Evolutionary conservation across 2,329 filamentous ascomycete genomes (phyloP), one percentile per base, ranked within the genome.

Genomic region (Dactylellina drechsleri): DNA sequence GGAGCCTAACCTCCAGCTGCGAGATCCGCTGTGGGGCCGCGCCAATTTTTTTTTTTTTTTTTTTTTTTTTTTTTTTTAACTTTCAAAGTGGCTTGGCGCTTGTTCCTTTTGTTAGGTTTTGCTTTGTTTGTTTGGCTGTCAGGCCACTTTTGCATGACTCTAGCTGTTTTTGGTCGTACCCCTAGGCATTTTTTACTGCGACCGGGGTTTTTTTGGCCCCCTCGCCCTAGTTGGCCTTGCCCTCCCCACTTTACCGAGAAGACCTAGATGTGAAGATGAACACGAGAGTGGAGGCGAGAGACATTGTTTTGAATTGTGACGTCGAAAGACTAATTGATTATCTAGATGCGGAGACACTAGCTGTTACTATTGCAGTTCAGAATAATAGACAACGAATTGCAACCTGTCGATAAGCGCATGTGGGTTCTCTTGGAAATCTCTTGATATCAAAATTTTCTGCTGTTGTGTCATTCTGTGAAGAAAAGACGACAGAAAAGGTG

Each of bases 121-220:
- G 71, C 64, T 64, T 47, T 75, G 64, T 54, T 75, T 23, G 68
- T 40, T 8, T 47, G 43, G 43, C 41, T 56, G 71, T 75, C 71
- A 75, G 71, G 71, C 71, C 71, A 75, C 71, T 75, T 68, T 65
- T 68, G 71, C 71, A 75, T 75, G 58, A 68, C 57, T 16, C 12
- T 50, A 31, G 61, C 71, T 68, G 71, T 23, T 68, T 75, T 75
- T 41, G 71, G 71, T 67, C 31, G 50, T 50, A 64, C 43, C 53
- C 58, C 56, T 68, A 57, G 71, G 64, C 53, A 49, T 52, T 52
- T 52, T 36, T 7, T 56, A 57, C 64, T 60, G 62, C 57, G 64
- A 68, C 71, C 52, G 52, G 70, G 70, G 53, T 60, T 8, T 7
- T 47, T n/a, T 59, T 41, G n/a, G 6, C 31, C 31, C 31, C 31